Percentiles rank a stretch among this genome's conserved stretches.
Evolutionary conservation across 257 asterid species (phyloP).

Genomic region (Verbena officinalis): DNA sequence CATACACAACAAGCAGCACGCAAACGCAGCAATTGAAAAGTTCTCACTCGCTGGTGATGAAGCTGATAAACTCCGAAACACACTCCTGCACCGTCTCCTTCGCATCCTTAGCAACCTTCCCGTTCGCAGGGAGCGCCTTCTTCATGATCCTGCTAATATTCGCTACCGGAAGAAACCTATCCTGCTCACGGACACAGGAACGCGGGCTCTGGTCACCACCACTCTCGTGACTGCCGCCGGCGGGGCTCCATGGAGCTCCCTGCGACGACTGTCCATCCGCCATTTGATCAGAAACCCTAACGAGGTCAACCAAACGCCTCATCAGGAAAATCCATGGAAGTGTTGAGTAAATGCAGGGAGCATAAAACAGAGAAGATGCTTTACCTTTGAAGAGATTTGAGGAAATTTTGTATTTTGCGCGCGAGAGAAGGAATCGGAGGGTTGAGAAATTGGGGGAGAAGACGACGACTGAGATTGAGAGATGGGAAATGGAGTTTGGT

Average conservation of each 20-base stretch:
- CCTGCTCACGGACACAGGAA: constrained; percentile 78
- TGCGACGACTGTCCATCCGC: constrained; percentile 61
- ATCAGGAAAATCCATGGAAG: constrained; percentile 19
- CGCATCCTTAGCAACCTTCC: constrained; percentile 83
- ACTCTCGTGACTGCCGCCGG: constrained; percentile 70
- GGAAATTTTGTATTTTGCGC: constrained; percentile 50
- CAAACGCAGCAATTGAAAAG: neutral
- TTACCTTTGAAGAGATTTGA: constrained; percentile 27
- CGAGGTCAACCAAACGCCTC: constrained; percentile 23
- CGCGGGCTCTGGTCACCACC: constrained; percentile 82
- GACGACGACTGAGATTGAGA: constrained; percentile 84
- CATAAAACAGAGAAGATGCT: neutral
- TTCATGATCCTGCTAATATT: constrained; percentile 85
- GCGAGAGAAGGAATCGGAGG: constrained; percentile 82
- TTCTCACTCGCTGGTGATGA: constrained; percentile 86
- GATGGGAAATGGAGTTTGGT: constrained; percentile 38
- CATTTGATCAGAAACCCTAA: constrained; percentile 37
- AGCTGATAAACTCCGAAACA: constrained; percentile 85
- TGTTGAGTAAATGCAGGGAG: neutral
- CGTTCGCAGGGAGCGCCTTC: constrained; percentile 77
- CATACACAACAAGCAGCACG: neutral
- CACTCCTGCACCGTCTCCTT: constrained; percentile 91
- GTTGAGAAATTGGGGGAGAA: constrained; percentile 63
- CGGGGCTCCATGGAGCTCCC: constrained; percentile 63
- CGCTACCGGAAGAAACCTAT: constrained; percentile 78